phyloP scores from a whole-genome alignment of 1,139 yeast genomes.

The Blastobotrys aristatus region DNA sequence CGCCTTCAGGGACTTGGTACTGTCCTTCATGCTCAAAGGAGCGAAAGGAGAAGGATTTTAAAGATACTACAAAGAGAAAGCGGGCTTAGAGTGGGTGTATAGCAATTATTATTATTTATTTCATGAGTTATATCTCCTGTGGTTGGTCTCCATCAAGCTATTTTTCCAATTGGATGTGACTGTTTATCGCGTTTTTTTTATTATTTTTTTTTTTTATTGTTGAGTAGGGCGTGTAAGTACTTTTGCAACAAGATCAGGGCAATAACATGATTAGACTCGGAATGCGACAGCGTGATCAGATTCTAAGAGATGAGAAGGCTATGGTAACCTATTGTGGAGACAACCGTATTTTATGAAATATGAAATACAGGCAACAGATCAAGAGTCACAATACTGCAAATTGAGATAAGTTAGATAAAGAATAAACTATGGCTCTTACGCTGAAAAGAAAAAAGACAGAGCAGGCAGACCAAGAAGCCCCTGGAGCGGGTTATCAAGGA shows the following conservation, averaged over 20 bases:
- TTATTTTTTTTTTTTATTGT: background rate
- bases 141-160: background rate
- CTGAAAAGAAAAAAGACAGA: no score
- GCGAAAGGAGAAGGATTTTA: slow-evolving; percentile 23
- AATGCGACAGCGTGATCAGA: no score
- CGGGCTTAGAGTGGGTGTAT: slow-evolving; percentile 1
- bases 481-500: no score
- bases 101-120: background rate
- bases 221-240: background rate
- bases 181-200: background rate
- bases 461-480: no score
- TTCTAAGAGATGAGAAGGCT: no score
- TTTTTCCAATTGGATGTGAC: background rate
- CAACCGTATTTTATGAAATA: no score
- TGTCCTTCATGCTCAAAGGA: slow-evolving; percentile 35
- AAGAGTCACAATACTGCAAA: no score
- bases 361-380: no score
- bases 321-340: no score
- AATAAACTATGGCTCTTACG: no score
- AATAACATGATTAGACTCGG: background rate
- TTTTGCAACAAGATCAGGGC: background rate
- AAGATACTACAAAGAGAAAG: slow-evolving; percentile 17
- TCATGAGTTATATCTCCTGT: background rate
- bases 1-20: slow-evolving; percentile 41
- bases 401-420: no score